These are phyloP conservation scores for Phytophthora pseudosyringae DNA, from an alignment of 352 stramenopile species.

Conservation along the genomic window DNA sequence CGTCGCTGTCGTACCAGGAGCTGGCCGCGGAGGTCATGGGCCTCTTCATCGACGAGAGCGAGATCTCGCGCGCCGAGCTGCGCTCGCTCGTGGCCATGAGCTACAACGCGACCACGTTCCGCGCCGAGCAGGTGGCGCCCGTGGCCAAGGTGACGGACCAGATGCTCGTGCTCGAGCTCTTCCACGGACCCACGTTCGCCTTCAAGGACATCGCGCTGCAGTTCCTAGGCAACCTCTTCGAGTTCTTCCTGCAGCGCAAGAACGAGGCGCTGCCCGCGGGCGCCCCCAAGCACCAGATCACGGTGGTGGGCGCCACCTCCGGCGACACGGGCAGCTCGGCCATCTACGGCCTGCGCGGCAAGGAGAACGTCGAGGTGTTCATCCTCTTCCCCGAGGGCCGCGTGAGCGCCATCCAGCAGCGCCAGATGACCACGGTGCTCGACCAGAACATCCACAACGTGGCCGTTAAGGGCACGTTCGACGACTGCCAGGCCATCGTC, in stretches of 20 bases:
- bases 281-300: slow-evolving; percentile 86
- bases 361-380: slow-evolving; percentile 98
- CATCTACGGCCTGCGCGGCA: slow-evolving; percentile 98
- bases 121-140: slow-evolving; percentile 93
- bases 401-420: slow-evolving; percentile 97
- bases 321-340: slow-evolving; percentile 98
- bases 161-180: slow-evolving; percentile 96
- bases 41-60: slow-evolving; percentile 95
- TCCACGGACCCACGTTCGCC: slow-evolving; percentile 99
- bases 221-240: slow-evolving; percentile 99
- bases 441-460: slow-evolving; percentile 99
- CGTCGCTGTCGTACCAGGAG: slow-evolving; percentile 93
- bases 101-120: slow-evolving; percentile 93
- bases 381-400: slow-evolving; percentile 97
- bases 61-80: slow-evolving; percentile 94
- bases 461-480: slow-evolving; percentile 95
- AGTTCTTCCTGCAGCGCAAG: slow-evolving; percentile 97
- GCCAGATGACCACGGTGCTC: slow-evolving; percentile 99
- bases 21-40: slow-evolving; percentile 96
- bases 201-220: slow-evolving; percentile 99
- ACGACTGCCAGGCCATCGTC: slow-evolving; percentile 99
- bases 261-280: slow-evolving; percentile 66
- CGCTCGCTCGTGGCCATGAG: slow-evolving; percentile 92
- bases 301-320: slow-evolving; percentile 97
- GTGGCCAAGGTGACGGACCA: slow-evolving; percentile 92